A percentile compares a stretch with the other conserved stretches of the same genome.
Conservation (phyloP, 148 eudicot genomes). For the Rhododendron kiyosumense region DNA sequence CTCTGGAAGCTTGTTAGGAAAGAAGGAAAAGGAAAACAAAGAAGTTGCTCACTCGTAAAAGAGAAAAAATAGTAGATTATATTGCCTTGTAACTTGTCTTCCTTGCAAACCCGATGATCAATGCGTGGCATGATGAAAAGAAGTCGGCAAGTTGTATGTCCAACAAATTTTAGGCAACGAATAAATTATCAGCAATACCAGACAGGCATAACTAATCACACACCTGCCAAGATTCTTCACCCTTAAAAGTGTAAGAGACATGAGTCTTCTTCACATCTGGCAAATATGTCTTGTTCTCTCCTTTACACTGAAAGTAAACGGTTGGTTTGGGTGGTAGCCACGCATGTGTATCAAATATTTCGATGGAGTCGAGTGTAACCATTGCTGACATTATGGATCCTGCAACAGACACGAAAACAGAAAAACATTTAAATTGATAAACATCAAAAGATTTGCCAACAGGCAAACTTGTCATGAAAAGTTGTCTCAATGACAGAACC, state of each 20-base stretch:
- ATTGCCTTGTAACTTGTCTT: neutral
- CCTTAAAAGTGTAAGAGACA: conserved; percentile 36
- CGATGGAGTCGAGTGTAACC: conserved; percentile 50
- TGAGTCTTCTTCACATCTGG: conserved; percentile 53
- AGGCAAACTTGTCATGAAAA: conserved; percentile 2
- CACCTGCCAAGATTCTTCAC: conserved; percentile 82
- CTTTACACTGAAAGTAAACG: conserved; percentile 50
- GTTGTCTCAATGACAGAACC: neutral
- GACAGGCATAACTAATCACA: neutral
- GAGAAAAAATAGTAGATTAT: neutral
- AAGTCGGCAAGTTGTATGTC: neutral
- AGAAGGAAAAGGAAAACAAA: neutral
- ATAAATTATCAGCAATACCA: neutral
- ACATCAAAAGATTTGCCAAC: neutral
- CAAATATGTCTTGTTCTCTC: conserved; percentile 39
- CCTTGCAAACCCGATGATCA: neutral
- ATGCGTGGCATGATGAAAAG: neutral
- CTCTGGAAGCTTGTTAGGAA: neutral
- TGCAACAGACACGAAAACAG: conserved; percentile 14
- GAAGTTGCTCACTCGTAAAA: neutral
- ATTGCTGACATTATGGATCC: conserved; percentile 38
- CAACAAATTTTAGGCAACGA: neutral
- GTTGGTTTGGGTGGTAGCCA: conserved; percentile 30
- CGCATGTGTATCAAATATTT: conserved; percentile 42
- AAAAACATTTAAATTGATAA: neutral